Evolutionary conservation across 2,329 filamentous ascomycete species (phyloP).

Genomic region (Stemphylium lycopersici): DNA sequence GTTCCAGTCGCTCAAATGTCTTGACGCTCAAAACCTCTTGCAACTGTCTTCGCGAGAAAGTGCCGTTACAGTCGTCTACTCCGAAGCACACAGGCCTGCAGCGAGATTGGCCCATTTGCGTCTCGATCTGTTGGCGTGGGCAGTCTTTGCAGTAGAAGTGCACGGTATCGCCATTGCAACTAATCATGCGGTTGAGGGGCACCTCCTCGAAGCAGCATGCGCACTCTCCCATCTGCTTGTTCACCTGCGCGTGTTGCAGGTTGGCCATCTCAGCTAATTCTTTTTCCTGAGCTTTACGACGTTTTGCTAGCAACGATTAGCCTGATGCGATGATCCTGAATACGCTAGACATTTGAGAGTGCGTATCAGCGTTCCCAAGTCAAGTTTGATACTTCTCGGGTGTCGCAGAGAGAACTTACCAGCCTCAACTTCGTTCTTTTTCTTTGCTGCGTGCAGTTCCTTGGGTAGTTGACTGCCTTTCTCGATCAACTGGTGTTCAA

Average conservation of each 20-base stretch:
- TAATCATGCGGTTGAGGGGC: conserved; percentile 70
- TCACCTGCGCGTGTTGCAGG: conserved; percentile 29
- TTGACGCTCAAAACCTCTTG: conserved; percentile 64
- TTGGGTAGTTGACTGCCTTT: conserved; percentile 37
- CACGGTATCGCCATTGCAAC: conserved; percentile 63
- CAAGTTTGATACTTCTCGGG: not conserved
- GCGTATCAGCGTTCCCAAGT: not conserved
- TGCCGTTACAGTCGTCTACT: conserved; percentile 61
- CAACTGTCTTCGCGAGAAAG: conserved; percentile 64
- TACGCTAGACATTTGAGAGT: not conserved
- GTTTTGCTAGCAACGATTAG: conserved; percentile 30
- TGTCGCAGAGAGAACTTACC: conserved; percentile 14
- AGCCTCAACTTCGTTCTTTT: conserved; percentile 28
- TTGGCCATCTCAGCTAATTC: conserved; percentile 46
- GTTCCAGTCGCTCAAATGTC: conserved; percentile 67
- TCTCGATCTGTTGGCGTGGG: conserved; percentile 68
- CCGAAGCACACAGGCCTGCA: conserved; percentile 75
- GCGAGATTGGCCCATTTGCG: conserved; percentile 70
- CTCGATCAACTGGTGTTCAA: conserved; percentile 26
- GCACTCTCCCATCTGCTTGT: conserved; percentile 66
- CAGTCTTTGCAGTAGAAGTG: conserved; percentile 77
- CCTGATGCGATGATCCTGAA: not conserved
- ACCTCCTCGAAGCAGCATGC: conserved; percentile 74
- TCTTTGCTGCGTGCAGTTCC: conserved; percentile 40
- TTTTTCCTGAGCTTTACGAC: conserved; percentile 30